Evolutionary conservation across 768 basidiomycete species (phyloP), one percentile per base, ranked within the genome.

Genomic region (Calocera viscosa): DNA sequence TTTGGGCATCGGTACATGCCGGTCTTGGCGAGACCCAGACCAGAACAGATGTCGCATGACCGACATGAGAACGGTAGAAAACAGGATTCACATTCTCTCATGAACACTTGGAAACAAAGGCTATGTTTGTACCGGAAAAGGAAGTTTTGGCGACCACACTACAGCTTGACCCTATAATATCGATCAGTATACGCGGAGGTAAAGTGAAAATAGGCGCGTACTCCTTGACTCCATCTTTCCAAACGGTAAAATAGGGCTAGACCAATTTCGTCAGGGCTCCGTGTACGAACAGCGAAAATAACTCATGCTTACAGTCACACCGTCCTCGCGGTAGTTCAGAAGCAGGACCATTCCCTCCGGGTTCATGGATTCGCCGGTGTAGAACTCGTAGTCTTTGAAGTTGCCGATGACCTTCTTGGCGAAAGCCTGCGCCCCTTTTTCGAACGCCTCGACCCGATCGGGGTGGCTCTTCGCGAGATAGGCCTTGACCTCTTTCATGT

Each of bases 341-440:
- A 98, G 83, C 49, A 87, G 91, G 71, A 98, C 83, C 91, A 95
- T 89, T 67, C 94, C 95, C 2, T 96, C 90, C n/a, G 85, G 79
- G 75, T 91, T 83, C 89, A 90, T 89, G 43, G 65, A 72, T 75
- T 87, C 87, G 68, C 71, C 71, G 32, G 65, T 70, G 63, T 70
- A 72, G 77, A 97, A 96, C 79, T 97, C 93, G 75, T 82, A 96
- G 76, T 98, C 88, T 73, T 93, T 91, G 83, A 99, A 90, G 75
- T 90, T 90, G 66, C 79, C 83, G 28, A 96, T 77, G 68, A 99
- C 80, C 77, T 94, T 96, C 83, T 97, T 97, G 65, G 86, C 92
- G 73, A 82, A 91, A 1, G 77, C 78, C 64, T 76, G 70, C 14
- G 95, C 96, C 24, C 82, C 85, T 75, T 87, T 87, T 80, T 98